phyloP scores from a whole-genome alignment of 2,329 filamentous ascomycete species.

The Fusarium equiseti region DNA sequence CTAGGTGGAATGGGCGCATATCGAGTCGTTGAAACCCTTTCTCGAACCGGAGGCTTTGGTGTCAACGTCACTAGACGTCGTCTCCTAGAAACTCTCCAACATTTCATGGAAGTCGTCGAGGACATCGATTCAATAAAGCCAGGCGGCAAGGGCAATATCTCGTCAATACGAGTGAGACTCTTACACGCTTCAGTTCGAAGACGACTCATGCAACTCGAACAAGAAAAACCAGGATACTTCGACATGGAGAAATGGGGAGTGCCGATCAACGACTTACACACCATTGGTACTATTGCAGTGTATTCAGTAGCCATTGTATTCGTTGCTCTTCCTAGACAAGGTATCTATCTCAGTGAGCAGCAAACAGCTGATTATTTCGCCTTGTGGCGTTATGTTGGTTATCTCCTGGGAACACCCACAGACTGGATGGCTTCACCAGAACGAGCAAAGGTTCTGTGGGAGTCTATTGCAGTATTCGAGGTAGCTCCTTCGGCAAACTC shows the following conservation, averaged over 20 bases:
- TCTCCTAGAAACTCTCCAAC: slow-evolving; percentile 77
- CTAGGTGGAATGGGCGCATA: slow-evolving; percentile 79
- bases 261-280: slow-evolving; percentile 81
- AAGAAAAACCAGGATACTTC: slow-evolving; percentile 69
- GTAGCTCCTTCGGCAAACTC: slow-evolving; percentile 73
- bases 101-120: slow-evolving; percentile 77
- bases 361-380: slow-evolving; percentile 79
- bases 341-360: slow-evolving; percentile 70
- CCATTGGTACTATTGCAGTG: slow-evolving; percentile 76
- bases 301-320: slow-evolving; percentile 78
- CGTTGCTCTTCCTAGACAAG: slow-evolving; percentile 77
- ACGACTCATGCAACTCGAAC: slow-evolving; percentile 69
- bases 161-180: slow-evolving; percentile 73
- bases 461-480: slow-evolving; percentile 74
- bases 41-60: slow-evolving; percentile 80
- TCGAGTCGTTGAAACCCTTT: slow-evolving; percentile 78
- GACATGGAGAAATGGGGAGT: slow-evolving; percentile 68
- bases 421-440: slow-evolving; percentile 68
- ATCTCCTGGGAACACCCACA: slow-evolving; percentile 77
- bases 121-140: slow-evolving; percentile 75
- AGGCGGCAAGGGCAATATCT: slow-evolving; percentile 70
- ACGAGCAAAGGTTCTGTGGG: slow-evolving; percentile 72
- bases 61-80: slow-evolving; percentile 74
- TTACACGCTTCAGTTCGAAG: slow-evolving; percentile 74
- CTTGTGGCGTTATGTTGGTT: slow-evolving; percentile 80